Base-by-base conservation (phyloP, 2,329 filamentous ascomycete genomes). In the Emmonsiellopsis sp. region DNA sequence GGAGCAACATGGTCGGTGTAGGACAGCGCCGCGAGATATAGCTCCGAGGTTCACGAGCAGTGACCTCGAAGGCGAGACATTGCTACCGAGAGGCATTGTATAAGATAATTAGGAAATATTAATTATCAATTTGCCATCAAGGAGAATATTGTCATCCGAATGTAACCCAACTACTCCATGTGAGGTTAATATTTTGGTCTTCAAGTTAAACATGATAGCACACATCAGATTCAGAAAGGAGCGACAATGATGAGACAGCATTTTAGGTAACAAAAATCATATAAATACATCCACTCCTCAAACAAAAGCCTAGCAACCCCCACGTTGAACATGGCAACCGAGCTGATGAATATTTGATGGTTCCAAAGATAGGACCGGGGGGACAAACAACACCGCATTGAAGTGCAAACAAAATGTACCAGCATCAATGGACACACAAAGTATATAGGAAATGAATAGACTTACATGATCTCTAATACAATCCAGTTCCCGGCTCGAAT, bases 1-100 rank as follows among this genome's bases (percentile, higher is more conserved):
- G 13, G 10, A 42, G 17, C 40, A 46, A 39, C 31, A 37, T 1
- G 36, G 9, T n/a, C 9, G n/a, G 21, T 21, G 46, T 6, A 6
- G 34, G 33, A 36, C 17, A 31, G 33, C 10, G 31, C 5, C 10
- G 46, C 46, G 46, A 13, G 34, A 49, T 33, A 49, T 49, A 8
- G 45, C 37, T 14, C 48, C 31, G n/a, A 42, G 27, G 36, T 33
- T 50, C 37, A 33, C 36, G 49, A 37, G 27, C 33, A 17, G 10
- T 33, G 11, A 37, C 36, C 37, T 17, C 53, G 53, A 36, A 32
- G 55, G 52, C 53, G 57, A 51, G 40, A 56, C 55, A 52, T 46
- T 51, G 40, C 43, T 45, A 27, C 51, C 43, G 49, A 42, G 21
- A 37, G 42, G 31, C 49, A 52, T 52, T 37, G 21, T 36, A 3